Evolutionary conservation across 805 yeast species (phyloP).

Genomic region (Wickerhamiella alocasiicola): DNA sequence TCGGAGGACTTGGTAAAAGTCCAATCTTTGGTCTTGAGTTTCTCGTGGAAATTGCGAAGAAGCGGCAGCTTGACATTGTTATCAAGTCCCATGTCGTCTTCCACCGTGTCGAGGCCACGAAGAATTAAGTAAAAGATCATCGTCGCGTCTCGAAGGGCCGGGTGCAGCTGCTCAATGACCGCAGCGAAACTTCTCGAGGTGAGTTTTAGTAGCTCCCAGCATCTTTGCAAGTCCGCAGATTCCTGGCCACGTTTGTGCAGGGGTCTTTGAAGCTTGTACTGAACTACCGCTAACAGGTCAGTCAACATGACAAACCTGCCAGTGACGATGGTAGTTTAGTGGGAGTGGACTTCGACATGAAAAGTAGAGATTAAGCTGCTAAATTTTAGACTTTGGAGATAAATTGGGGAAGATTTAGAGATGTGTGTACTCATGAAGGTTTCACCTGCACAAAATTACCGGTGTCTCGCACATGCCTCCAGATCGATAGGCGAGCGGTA

Average conservation of each 20-base stretch:
- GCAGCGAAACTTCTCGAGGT: conserved; percentile 93
- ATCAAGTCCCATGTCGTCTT: conserved; percentile 85
- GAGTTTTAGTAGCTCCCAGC: conserved; percentile 50
- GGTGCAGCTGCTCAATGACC: conserved; percentile 81
- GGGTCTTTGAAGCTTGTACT: conserved; percentile 25
- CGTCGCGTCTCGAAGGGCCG: conserved; percentile 66
- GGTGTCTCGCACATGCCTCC: too few relatives aligned
- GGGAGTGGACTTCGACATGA: too few relatives aligned
- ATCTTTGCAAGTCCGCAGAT: conserved; percentile 39
- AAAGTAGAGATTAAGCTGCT: too few relatives aligned
- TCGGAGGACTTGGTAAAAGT: conserved; percentile 60
- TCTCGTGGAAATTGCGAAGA: conserved; percentile 47
- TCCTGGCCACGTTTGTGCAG: conserved; percentile 37
- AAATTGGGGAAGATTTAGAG: too few relatives aligned
- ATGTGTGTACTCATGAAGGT: too few relatives aligned
- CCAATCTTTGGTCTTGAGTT: conserved; percentile 60
- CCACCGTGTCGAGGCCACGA: conserved; percentile 89
- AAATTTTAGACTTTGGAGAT: too few relatives aligned
- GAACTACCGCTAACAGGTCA: conserved; percentile 9
- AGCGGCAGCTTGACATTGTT: conserved; percentile 61
- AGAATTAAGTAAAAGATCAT: conserved; percentile 76
- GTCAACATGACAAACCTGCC: conserved; percentile 9
- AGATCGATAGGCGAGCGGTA: too few relatives aligned
- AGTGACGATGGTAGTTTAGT: too few relatives aligned
- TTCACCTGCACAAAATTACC: too few relatives aligned